Base-by-base conservation (phyloP, 2,329 filamentous ascomycete genomes). In the Colletotrichum eremochloae region DNA sequence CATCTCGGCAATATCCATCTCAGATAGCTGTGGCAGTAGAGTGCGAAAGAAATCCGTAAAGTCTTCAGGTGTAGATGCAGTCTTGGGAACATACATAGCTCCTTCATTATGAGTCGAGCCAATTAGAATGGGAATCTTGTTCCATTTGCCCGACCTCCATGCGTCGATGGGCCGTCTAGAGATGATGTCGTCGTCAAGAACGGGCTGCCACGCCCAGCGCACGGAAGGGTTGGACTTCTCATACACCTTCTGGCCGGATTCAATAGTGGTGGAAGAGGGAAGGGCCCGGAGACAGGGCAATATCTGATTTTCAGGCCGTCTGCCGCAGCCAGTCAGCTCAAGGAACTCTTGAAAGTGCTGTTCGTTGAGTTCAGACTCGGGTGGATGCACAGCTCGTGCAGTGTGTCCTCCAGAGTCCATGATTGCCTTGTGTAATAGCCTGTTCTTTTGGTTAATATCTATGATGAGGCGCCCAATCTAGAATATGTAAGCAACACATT, bases 121-220 rank as follows among this genome's bases (percentile, higher is more conserved):
- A 0, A 78, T 78, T 11, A 80, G 57, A 0, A 80, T 79, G 1
- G 79, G 78, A 20, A 80, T 76, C 24, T 78, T 77, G 24, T 80
- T 73, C 58, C 79, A 80, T 29, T 77, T 79, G 0, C 78, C 78
- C n/a, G 77, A 79, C 55, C 75, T 79, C 79, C 79, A 80, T 0
- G 79, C 78, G 15, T 80, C 77, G 1, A 80, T 60, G 0, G 79
- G 79, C 9, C 78, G 75, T 0, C 79, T 73, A 1, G 78, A 79
- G 57, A 80, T 80, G 53, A 80, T 73, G 3, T 77, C 68, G 8
- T 75, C 76, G 15, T 80, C 78, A 1, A 80, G 69, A 4, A 80
- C 78, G 18, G 79, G 78, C 44, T 80, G 79, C 77, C 77, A 80
- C 5, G 79, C 78, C 79, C 79, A 80, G 1, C 78, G 77, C 0